phyloP scores from a whole-genome alignment of 805 yeast species.

The Candida sakaeoensis region DNA sequence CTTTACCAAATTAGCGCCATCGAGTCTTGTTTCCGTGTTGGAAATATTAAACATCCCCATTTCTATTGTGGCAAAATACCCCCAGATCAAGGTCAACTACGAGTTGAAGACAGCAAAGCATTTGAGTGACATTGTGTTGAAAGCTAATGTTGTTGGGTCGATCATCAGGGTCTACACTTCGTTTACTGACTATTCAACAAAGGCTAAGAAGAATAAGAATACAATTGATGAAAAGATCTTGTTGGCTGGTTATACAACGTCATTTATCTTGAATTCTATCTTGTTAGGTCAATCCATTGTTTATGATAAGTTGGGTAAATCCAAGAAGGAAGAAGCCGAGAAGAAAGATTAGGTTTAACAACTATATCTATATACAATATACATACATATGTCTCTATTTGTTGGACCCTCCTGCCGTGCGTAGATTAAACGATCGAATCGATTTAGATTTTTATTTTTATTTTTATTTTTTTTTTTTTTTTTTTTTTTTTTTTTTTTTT shows the following conservation, averaged over 20 bases:
- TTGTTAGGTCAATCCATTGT: conserved; percentile 33
- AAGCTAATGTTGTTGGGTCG: conserved; percentile 40
- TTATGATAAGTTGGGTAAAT: conserved; percentile 16
- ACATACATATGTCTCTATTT: not conserved
- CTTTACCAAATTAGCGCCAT: conserved; percentile 30
- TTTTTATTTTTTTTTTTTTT: no score
- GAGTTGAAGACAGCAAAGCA: conserved; percentile 33
- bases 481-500: no score
- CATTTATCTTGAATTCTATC: conserved; percentile 30
- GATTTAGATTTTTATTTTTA: no score
- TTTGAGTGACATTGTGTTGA: conserved; percentile 35
- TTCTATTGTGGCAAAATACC: conserved; percentile 33
- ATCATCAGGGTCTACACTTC: conserved; percentile 39
- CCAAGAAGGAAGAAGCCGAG: conserved; percentile 5
- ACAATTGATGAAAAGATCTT: conserved; percentile 27
- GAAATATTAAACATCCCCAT: conserved; percentile 38
- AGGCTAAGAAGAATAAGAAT: conserved; percentile 17
- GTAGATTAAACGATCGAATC: no score
- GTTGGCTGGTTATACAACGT: conserved; percentile 36
- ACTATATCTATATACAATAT: not conserved
- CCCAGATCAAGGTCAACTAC: conserved; percentile 35
- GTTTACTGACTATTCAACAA: conserved; percentile 21
- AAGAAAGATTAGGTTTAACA: no score
- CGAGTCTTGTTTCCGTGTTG: conserved; percentile 22
- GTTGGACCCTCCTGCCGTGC: not conserved